Base-by-base conservation (phyloP, 164 flowering plant species). In the Stephania cephalantha region DNA sequence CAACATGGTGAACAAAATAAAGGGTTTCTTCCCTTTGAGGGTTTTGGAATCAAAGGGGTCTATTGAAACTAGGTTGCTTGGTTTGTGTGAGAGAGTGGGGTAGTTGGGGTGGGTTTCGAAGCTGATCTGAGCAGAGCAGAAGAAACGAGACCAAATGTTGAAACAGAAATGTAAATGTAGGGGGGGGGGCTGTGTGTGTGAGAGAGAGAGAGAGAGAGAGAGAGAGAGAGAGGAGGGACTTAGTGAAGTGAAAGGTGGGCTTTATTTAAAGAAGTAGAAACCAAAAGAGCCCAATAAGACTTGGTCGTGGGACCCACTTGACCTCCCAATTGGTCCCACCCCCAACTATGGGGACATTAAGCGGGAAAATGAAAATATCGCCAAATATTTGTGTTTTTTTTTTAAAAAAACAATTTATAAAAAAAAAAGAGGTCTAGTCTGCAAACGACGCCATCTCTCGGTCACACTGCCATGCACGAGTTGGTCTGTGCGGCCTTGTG, bases 391-490 rank as follows among this genome's bases (percentile, higher is more conserved):
- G 42, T 35, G 42, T 35, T 35, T 35, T 35, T 1, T 35, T 35
- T 25, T 25, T 76, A 3, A n/a, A 13, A 65, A 52, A 63, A 12
- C 15, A 6, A 29, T 12, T 11, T 8, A 46, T 46, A 67, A 74
- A 25, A 9, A 58, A 5, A 61, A 42, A 55, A 20, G 31, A 11
- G 25, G 9, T 25, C 2, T 4, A 18, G 20, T 50, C 55, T 13
- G 15, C 12, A 48, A 5, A 7, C 53, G 1, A 50, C 11, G 15
- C 20, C 72, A 45, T 70, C 72, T 46, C 55, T 46, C 22, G 18
- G 46, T 7, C 53, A 9, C 22, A 48, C 68, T 71, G 52, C 80
- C 67, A 74, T 78, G 74, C 80, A 74, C 45, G 74, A 42, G 76
- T 78, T 70, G 78, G 70, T 72, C 30, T 71, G 77, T 42, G 7